Evolutionary conservation across 2,329 filamentous ascomycete species (phyloP), one percentile per base, ranked within the genome.

Genomic region (Botrytis cinerea): DNA sequence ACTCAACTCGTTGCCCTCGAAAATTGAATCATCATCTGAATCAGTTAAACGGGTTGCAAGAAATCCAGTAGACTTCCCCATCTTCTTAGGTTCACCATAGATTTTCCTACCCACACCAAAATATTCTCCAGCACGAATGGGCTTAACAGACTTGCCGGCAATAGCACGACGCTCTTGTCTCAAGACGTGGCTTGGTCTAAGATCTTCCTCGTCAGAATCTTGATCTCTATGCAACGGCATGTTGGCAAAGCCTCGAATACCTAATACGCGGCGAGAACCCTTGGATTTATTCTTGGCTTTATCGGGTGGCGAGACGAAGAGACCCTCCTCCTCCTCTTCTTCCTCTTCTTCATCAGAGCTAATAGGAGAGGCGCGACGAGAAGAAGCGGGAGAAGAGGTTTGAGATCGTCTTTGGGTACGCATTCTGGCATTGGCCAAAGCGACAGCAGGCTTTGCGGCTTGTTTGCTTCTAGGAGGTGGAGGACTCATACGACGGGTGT

Each of bases 201-300:
- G 48, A 43, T 69, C 66, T 12, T 69, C 48, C 18, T 69, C 66
- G 8, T 57, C 66, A 5, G 66, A 69, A 7, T 69, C 66, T 57
- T 69, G 66, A 18, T 69, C 66, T 43, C 66, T 57, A 4, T 48
- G 66, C 7, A 69, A 45, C 9, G 66, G 48, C 66, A 69, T 57
- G 10, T 69, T 69, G 2, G 66, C 66, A 45, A 69, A 69, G 22
- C 66, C 48, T 69, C 66, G 35, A 16, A 69, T 48, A 16, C 66
- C 66, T 7, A 69, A 4, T 7, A 43, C 35, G 18, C n/a, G 66
- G 9, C 22, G 28, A 45, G 66, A 5, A 2, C 48, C 35, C 22
- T 48, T 22, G 14, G 35, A 18, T 22, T 22, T 35, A 10, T 1
- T 43, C 40, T 16, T 57, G 25, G 10, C 14, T 16, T 25, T 4